Base-by-base conservation (phyloP, 192 early-diverging fungal genomes). In the Helicostylum pulchrum region DNA sequence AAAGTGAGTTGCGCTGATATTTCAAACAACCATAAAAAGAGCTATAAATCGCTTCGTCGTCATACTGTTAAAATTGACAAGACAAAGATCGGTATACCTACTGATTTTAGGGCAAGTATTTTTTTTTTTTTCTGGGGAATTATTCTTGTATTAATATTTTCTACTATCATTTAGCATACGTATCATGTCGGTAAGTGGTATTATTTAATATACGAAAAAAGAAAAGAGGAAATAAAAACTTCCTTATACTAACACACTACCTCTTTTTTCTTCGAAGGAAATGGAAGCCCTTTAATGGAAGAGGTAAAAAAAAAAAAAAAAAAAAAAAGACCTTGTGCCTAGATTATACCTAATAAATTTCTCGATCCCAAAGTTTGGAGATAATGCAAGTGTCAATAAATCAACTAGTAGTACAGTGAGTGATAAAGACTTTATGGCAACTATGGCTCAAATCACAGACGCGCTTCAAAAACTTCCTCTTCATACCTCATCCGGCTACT, bases 31-130 rank as follows among this genome's bases (percentile, higher is more conserved):
- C 20, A 51, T 53, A 64, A 64, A 53, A 20, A 53, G 20, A 19
- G 20, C 12, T 42, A 59, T 39, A 19, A 23, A 17, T 14, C 30
- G n/a, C 12, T 19, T 7, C 61, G 47, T 49, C 61, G 61, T 36
- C 36, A 26, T 5, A 36, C 17, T 44, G 26, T 64, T n/a, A 64
- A 26, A 53, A 43, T 53, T 17, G 51, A 64, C 21, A 64, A 64
- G 36, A 23, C 51, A 12, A 53, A 30, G 36, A 64, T 64, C n/a
- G 51, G 62, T 19, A 42, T 26, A 19, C 62, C 62, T 26, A 44
- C 62, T 42, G 62, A 64, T 42, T 64, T 64, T 53, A 46, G 51
- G 39, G 62, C 42, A 64, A 64, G 51, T 53, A 8, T 52, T 44
- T 26, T 31, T 42, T 8, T 14, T 11, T 23, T 6, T n/a, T 12